phyloP scores from a whole-genome alignment of 768 basidiomycete species.

The Plicaturopsis crispa region DNA sequence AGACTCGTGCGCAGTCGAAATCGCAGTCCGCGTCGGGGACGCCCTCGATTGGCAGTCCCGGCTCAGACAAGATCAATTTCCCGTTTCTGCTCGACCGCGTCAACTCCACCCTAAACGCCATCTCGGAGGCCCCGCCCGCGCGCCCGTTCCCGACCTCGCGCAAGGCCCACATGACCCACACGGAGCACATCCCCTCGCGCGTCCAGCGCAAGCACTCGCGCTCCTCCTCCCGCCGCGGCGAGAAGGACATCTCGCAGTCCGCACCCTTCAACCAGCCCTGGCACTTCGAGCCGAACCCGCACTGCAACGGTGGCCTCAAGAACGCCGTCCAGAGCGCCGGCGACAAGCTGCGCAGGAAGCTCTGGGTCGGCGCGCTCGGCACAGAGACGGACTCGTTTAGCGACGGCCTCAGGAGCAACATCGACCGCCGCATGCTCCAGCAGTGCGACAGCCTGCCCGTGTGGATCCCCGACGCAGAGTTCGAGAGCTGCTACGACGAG shows the following conservation, averaged over 20 bases:
- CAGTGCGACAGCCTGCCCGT: conserved; percentile 39
- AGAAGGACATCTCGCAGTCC: conserved; percentile 5
- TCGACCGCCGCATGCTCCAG: conserved; percentile 42
- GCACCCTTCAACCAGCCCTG: conserved; percentile 22
- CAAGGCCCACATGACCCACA: conserved; percentile 45
- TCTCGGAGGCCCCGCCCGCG: conserved; percentile 1
- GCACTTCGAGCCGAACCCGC: conserved; percentile 54
- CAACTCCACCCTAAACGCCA: conserved; percentile 10
- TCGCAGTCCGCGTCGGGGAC: conserved; percentile 32
- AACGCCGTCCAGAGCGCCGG: conserved; percentile 70
- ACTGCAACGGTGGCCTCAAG: conserved; percentile 78
- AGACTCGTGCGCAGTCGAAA: conserved; percentile 22
- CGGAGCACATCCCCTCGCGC: conserved; percentile 27
- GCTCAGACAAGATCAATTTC: conserved; percentile 48
- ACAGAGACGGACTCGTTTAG: conserved; percentile 59
- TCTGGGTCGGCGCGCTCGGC: conserved; percentile 72
- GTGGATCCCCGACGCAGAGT: conserved; percentile 79
- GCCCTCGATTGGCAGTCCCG: conserved; percentile 29
- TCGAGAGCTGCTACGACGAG: conserved; percentile 74
- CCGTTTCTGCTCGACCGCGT: conserved; percentile 31
- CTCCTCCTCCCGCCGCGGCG: conserved; percentile 42
- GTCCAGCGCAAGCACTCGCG: conserved; percentile 44
- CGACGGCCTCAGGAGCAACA: conserved; percentile 44
- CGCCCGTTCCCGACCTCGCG: conserved; percentile 20
- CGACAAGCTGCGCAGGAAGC: conserved; percentile 38